Evolutionary conservation across 2,329 filamentous ascomycete genomes (phyloP).

Genomic region (Verticillium longisporum): DNA sequence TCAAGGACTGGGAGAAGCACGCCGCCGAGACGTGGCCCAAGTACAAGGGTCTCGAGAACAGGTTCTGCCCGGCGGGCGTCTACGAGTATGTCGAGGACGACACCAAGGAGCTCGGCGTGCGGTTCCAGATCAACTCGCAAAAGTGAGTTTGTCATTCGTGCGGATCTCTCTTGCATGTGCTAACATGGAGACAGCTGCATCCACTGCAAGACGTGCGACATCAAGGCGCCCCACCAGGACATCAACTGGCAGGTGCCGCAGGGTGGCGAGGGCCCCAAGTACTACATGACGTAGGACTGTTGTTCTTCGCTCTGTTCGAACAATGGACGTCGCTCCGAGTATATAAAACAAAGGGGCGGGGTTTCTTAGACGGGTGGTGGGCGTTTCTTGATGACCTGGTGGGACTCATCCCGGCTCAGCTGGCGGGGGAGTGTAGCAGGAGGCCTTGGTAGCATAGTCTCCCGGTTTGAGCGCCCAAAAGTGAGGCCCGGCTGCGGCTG

Average conservation of each 20-base stretch:
- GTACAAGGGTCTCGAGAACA: conserved; percentile 89
- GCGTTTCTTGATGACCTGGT: too few relatives aligned
- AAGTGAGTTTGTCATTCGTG: conserved; percentile 59
- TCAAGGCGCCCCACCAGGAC: conserved; percentile 93
- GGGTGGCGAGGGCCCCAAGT: conserved; percentile 73
- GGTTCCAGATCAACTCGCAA: conserved; percentile 96
- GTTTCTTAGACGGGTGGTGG: too few relatives aligned
- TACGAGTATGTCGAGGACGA: conserved; percentile 97
- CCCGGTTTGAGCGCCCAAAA: too few relatives aligned
- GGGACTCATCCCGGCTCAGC: too few relatives aligned
- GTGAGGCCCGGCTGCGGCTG: too few relatives aligned
- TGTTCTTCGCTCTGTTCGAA: too few relatives aligned
- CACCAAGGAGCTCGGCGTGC: conserved; percentile 76
- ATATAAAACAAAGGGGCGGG: neutral
- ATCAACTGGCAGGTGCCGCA: conserved; percentile 97
- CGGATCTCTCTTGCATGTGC: conserved; percentile 9
- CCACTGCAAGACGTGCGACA: conserved; percentile 99
- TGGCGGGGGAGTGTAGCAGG: too few relatives aligned
- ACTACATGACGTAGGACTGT: conserved; percentile 55
- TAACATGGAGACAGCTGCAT: conserved; percentile 65
- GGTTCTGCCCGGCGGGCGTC: conserved; percentile 94
- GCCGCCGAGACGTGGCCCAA: conserved; percentile 74
- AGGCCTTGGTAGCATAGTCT: too few relatives aligned
- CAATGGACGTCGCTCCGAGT: neutral
- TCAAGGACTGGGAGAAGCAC: conserved; percentile 92